Base-by-base conservation (phyloP, 202 grass and related monocot species). In the Digitaria exilis region DNA sequence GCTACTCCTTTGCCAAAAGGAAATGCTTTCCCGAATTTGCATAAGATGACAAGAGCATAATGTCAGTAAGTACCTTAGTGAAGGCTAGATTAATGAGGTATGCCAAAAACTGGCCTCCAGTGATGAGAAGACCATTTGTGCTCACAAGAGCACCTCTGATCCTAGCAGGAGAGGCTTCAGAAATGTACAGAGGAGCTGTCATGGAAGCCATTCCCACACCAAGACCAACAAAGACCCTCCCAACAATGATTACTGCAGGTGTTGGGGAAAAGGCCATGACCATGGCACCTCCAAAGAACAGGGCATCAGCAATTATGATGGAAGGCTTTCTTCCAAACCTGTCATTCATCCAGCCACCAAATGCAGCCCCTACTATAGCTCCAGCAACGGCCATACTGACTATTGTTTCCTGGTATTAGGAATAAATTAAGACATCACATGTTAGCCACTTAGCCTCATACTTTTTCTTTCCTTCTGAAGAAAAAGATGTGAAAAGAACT, bases 151-250 rank as follows among this genome's bases (percentile, higher is more conserved):
- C 96, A 3, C 96, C 96, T 85, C 96, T 84, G 54, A 98, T 95
- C 80, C 82, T 93, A 57, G 96, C 96, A 21, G 96, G 96, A 22
- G 92, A 98, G 69, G 92, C 96, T 86, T 98, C 96, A 25, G 92
- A 98, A 69, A 95, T 98, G 80, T 98, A 98, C 31, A 98, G 87
- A 80, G 96, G 96, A 17, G 92, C 84, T 34, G 96, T 98, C 96
- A 98, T 98, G 64, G 92, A 93, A 58, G 96, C 96, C 92, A 98
- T 98, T 64, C 96, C 92, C 25, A 98, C 96, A 45, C 96, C 96
- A 83, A 98, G 78, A 8, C 96, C 92, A 26, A 98, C 96, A 83
- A 93, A 95, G 21, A 95, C 76, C 76, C 96, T 95, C 26, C 96
- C 96, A 43, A 98, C 63, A 56, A 98, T 98, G 54, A 98, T 95